phyloP scores from a whole-genome alignment of 768 basidiomycete genomes.

The Termitomyces bulborhizus region DNA sequence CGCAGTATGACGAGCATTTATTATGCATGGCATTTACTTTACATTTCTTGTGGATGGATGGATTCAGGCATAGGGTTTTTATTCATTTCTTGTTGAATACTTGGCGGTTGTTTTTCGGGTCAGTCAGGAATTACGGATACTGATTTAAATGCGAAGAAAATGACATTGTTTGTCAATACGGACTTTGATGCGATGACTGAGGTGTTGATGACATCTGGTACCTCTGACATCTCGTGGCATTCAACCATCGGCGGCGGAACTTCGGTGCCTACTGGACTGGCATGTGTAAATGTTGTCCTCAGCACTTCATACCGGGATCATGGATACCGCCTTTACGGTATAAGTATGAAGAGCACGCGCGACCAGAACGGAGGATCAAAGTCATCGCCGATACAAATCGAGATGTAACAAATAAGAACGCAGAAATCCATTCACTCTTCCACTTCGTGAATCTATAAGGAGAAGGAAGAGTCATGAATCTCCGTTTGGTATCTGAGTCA shows the following conservation, averaged over 20 bases:
- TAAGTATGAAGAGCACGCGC: background rate
- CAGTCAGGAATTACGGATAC: background rate
- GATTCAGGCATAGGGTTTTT: background rate
- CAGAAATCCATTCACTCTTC: background rate
- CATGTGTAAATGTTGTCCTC: too few relatives aligned
- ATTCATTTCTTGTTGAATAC: background rate
- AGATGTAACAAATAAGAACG: background rate
- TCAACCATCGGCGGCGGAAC: background rate
- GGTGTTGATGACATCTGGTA: background rate
- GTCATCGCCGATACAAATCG: background rate
- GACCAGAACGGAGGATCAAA: background rate
- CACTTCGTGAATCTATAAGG: slow-evolving; percentile 17
- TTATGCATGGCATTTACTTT: slow-evolving; percentile 1
- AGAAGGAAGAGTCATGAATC: background rate
- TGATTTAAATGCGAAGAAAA: background rate
- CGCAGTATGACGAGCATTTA: background rate
- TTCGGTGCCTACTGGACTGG: too few relatives aligned
- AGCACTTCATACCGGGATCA: too few relatives aligned
- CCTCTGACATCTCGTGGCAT: background rate
- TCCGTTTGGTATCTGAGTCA: background rate
- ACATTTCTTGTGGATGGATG: background rate
- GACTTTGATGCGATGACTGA: too few relatives aligned
- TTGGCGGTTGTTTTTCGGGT: background rate
- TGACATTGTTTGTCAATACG: background rate
- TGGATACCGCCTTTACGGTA: background rate